These are phyloP conservation scores for Polytolypa hystricis DNA, from an alignment of 2,329 filamentous ascomycete species.

Conservation along the genomic window DNA sequence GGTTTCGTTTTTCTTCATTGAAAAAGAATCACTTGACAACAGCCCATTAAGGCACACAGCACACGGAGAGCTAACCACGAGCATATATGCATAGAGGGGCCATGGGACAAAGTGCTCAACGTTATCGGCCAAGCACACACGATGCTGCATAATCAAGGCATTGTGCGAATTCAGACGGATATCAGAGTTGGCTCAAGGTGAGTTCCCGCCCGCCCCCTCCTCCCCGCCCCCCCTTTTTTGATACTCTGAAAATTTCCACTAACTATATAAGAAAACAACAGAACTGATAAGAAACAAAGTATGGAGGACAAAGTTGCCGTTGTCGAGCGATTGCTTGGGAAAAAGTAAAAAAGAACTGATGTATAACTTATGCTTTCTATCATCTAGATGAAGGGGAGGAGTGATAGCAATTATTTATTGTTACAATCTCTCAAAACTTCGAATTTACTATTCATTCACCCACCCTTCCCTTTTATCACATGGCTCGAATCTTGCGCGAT, in stretches of 20 bases:
- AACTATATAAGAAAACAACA: slow-evolving; percentile 19
- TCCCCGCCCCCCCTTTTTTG: slow-evolving; percentile 2
- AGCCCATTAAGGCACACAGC: neutral
- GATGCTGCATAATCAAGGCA: slow-evolving; percentile 64
- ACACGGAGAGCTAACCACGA: neutral
- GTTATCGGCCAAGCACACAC: slow-evolving; percentile 79
- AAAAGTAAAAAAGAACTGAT: too few relatives aligned
- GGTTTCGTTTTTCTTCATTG: neutral
- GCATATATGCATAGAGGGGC: slow-evolving; percentile 54
- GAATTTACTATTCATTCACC: too few relatives aligned
- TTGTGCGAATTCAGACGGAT: slow-evolving; percentile 74
- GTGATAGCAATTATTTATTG: too few relatives aligned
- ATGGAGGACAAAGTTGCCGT: slow-evolving; percentile 66
- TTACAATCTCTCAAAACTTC: too few relatives aligned
- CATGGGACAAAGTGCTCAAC: slow-evolving; percentile 78
- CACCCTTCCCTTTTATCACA: too few relatives aligned
- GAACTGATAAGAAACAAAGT: slow-evolving; percentile 76
- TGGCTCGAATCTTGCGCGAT: too few relatives aligned
- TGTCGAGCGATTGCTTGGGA: slow-evolving; percentile 38
- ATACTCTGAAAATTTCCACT: neutral
- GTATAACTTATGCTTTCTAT: too few relatives aligned
- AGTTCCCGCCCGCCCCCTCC: slow-evolving; percentile 18
- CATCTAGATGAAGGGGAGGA: too few relatives aligned
- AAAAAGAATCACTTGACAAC: neutral
- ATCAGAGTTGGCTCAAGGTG: slow-evolving; percentile 74